Evolutionary conservation across 192 early-diverging fungal genomes (phyloP).

Genomic region (Chytriomyces sp.): DNA sequence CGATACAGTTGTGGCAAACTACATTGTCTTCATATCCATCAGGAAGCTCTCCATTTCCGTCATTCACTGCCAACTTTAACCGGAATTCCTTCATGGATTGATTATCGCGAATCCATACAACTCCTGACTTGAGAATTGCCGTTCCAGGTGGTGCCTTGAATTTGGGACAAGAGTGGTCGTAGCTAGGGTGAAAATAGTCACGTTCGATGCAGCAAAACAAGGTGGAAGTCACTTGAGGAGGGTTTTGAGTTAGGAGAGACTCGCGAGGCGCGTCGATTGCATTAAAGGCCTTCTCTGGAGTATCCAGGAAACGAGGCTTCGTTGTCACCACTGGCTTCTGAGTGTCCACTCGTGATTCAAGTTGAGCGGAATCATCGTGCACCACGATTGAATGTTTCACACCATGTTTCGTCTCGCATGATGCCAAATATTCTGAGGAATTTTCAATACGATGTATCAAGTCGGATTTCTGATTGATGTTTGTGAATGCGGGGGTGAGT

Average conservation of each 20-base stretch:
- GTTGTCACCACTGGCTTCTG: too few species aligned
- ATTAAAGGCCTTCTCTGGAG: too few species aligned
- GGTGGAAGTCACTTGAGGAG: neutral
- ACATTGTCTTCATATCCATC: conserved; percentile 6
- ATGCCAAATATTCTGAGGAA: too few species aligned
- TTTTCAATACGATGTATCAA: too few species aligned
- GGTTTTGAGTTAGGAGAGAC: neutral
- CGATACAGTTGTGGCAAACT: conserved; percentile 18
- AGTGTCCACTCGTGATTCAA: too few species aligned
- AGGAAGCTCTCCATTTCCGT: neutral
- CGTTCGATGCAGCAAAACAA: conserved; percentile 21
- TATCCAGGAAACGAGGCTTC: too few species aligned
- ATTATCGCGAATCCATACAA: neutral
- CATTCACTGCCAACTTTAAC: neutral
- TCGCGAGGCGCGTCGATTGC: neutral
- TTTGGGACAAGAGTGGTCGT: too few species aligned
- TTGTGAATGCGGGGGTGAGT: too few species aligned
- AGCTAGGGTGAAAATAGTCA: neutral
- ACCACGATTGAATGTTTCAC: too few species aligned
- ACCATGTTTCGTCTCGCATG: too few species aligned
- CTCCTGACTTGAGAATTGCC: conserved; percentile 1
- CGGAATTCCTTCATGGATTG: neutral
- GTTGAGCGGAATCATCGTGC: too few species aligned
- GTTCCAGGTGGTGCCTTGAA: neutral
- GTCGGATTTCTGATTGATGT: too few species aligned